These are phyloP conservation scores for Geranium brycei DNA, from an alignment of 345 rosid species.

Conservation along the genomic window DNA sequence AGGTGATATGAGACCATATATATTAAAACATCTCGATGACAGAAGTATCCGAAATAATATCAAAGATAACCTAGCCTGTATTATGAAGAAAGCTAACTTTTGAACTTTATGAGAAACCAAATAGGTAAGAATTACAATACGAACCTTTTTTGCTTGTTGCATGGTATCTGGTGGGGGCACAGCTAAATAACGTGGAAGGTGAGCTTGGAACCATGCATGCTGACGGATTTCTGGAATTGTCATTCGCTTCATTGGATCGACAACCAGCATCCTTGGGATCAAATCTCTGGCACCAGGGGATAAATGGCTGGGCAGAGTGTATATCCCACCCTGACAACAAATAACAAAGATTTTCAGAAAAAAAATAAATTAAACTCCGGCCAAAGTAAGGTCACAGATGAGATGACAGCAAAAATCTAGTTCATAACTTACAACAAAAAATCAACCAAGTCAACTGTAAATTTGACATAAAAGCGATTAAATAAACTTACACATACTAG, in stretches of 20 bases:
- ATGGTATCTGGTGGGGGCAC: conserved; percentile 94
- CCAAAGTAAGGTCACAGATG: not conserved
- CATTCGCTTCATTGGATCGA: conserved; percentile 92
- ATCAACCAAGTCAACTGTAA: not conserved
- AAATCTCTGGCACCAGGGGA: conserved; percentile 85
- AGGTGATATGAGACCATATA: no score
- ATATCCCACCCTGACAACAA: conserved; percentile 63
- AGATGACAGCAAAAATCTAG: no score
- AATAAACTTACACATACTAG: not conserved
- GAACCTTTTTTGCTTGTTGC: conserved; percentile 96
- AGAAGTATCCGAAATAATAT: no score
- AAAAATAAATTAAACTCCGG: not conserved
- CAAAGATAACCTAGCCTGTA: not conserved
- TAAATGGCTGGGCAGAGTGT: conserved; percentile 94
- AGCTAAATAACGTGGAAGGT: conserved; percentile 89
- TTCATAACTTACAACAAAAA: no score
- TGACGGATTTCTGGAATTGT: conserved; percentile 91
- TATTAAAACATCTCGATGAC: no score
- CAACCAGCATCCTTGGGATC: conserved; percentile 94
- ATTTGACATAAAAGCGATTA: not conserved
- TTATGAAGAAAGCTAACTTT: not conserved
- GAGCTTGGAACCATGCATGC: conserved; percentile 90
- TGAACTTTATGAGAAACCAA: not conserved
- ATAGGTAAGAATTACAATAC: conserved; percentile 1
- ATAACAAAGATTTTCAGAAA: not conserved